Conservation (phyloP, 257 asterid species). For the Nicotiana otophora region DNA sequence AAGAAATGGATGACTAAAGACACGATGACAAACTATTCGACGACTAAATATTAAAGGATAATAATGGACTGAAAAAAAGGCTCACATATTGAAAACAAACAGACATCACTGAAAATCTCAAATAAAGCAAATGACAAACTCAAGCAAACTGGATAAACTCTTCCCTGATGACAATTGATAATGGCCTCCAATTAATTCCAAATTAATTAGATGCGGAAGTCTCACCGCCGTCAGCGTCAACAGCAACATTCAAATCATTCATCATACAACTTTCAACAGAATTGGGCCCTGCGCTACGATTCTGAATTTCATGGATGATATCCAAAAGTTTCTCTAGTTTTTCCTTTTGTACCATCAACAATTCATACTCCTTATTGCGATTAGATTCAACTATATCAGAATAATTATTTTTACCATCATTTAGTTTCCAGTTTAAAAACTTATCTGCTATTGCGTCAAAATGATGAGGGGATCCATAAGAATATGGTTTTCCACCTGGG, state of each 20-base stretch:
- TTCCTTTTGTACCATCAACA: no score
- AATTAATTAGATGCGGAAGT: neutral
- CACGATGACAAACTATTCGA: no score
- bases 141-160: neutral
- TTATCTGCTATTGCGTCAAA: neutral
- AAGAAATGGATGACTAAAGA: no score
- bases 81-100: no score
- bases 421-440: neutral
- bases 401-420: neutral
- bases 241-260: neutral
- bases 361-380: no score
- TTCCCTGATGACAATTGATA: neutral
- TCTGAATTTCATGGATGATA: no score
- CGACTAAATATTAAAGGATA: no score
- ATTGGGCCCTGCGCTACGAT: no score
- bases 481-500: neutral
- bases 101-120: no score
- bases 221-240: neutral
- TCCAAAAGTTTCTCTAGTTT: no score
- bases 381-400: no score
- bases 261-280: neutral
- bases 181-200: neutral
- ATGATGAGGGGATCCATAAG: neutral
- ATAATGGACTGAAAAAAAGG: no score
- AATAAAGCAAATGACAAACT: neutral